Evolutionary conservation across 768 basidiomycete species (phyloP).

Genomic region (Tylopilus felleus): DNA sequence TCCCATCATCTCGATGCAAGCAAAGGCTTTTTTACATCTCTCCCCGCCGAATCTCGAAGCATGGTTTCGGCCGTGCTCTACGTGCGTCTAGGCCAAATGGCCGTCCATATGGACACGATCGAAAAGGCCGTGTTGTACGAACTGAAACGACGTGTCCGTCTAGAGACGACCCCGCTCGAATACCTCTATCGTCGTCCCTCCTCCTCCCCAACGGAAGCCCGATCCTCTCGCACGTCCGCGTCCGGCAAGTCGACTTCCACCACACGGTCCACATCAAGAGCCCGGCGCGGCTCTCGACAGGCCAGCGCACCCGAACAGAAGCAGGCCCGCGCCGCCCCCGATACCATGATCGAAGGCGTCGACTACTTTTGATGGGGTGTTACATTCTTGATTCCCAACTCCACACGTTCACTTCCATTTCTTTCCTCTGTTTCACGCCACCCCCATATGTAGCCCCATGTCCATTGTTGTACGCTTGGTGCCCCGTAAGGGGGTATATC

Average conservation of each 20-base stretch:
- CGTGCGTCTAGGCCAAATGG: slow-evolving; percentile 33
- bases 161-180: slow-evolving; percentile 22
- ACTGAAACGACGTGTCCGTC: slow-evolving; percentile 31
- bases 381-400: slow-evolving; percentile 13
- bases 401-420: neutral
- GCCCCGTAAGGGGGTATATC: neutral
- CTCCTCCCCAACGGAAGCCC: neutral
- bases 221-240: slow-evolving; percentile 1
- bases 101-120: slow-evolving; percentile 38
- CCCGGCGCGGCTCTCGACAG: slow-evolving; percentile 1
- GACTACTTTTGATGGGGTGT: slow-evolving; percentile 29
- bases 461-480: slow-evolving; percentile 1
- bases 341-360: slow-evolving; percentile 27
- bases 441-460: slow-evolving; percentile 5
- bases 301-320: neutral
- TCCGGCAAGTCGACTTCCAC: neutral
- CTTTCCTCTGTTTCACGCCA: neutral
- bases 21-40: slow-evolving; percentile 32
- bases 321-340: neutral
- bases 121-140: slow-evolving; percentile 35
- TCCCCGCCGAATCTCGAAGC: slow-evolving; percentile 38
- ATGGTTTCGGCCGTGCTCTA: slow-evolving; percentile 34
- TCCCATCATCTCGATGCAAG: slow-evolving; percentile 31
- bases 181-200: slow-evolving; percentile 15
- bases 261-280: slow-evolving; percentile 6